Percentiles rank a stretch among this genome's conserved stretches.
These are phyloP conservation scores for Narthecium ossifragum DNA, from an alignment of 106 monocot species.

Conservation along the genomic window DNA sequence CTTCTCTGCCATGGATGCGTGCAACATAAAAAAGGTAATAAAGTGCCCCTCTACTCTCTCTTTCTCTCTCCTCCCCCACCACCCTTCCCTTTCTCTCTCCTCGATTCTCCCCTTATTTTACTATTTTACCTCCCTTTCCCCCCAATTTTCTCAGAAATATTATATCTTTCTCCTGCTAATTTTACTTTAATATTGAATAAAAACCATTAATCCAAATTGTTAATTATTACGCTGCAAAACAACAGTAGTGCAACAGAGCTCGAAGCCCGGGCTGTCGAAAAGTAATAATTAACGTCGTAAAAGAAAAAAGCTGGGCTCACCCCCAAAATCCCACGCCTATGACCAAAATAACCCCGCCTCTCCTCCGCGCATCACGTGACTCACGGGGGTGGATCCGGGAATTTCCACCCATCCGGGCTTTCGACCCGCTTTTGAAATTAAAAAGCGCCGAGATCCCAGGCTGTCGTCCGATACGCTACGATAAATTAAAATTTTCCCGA, in stretches of 20 bases:
- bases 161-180: background rate
- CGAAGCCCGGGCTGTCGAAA: background rate
- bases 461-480: too few relatives aligned
- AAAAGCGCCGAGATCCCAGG: too few relatives aligned
- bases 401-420: too few relatives aligned
- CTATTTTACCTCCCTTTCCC: background rate
- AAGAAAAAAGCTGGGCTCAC: background rate
- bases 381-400: too few relatives aligned
- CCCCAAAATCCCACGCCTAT: too few relatives aligned
- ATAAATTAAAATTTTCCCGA: too few relatives aligned
- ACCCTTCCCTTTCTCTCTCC: background rate
- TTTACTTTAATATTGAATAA: background rate
- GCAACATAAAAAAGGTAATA: slow-evolving; percentile 68
- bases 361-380: background rate
- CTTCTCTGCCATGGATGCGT: slow-evolving; percentile 57
- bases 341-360: background rate
- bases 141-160: background rate
- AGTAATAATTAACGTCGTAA: background rate
- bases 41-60: slow-evolving; percentile 18
- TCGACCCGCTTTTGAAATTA: too few relatives aligned
- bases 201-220: background rate
- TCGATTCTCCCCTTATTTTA: background rate
- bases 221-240: background rate
- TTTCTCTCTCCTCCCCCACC: background rate
- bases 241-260: background rate